Base-by-base conservation (phyloP, 1,139 yeast genomes). In the Saccharomyces hybrid region DNA sequence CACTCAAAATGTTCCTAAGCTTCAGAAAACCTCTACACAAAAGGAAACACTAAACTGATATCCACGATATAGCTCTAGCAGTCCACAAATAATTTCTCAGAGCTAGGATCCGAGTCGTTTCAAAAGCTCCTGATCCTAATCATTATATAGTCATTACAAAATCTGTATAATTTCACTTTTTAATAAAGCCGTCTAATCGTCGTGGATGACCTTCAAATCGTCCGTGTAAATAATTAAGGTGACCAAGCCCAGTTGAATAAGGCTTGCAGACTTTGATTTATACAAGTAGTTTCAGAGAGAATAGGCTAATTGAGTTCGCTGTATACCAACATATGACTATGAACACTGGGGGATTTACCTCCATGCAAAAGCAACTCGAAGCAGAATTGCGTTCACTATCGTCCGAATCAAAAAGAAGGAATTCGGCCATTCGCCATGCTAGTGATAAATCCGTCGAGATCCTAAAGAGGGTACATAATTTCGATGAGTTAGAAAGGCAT, bases 371-470 rank as follows among this genome's bases (percentile, higher is more conserved):
- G 47, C 84, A 76, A 60, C 70, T 84, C 42, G 67, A 70, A 4
- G 60, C 78, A 0, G 96, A 89, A 62, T 73, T 90, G 58, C 71
- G 78, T 19, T 75, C 73, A 47, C 73, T 91, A 57, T 74, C 83
- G 8, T 71, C 84, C 1, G 96, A 90, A 62, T 78, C 93, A 8
- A 85, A 82, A 67, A 76, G 96, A 54, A 76, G 88, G 60, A 81
- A 82, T 64, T 67, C 82, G 0, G 93, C 86, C 29, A 79, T 90
- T 34, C 80, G 80, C 51, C 70, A 75, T 67, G 85, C 88, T 1
- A 77, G 91, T 58, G 95, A 86, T 50, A 72, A 72, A 53, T 83
- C 90, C 0, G 64, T 84, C 38, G 77, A 77, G 27, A 71, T 76
- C 11, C 68, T 84, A 53, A 79, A 78, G 57, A 65, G 73, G 31